These are phyloP conservation scores for Moesziomyces globuligerus DNA, from an alignment of 1,284 basidiomycete genomes.

Conservation along the genomic window DNA sequence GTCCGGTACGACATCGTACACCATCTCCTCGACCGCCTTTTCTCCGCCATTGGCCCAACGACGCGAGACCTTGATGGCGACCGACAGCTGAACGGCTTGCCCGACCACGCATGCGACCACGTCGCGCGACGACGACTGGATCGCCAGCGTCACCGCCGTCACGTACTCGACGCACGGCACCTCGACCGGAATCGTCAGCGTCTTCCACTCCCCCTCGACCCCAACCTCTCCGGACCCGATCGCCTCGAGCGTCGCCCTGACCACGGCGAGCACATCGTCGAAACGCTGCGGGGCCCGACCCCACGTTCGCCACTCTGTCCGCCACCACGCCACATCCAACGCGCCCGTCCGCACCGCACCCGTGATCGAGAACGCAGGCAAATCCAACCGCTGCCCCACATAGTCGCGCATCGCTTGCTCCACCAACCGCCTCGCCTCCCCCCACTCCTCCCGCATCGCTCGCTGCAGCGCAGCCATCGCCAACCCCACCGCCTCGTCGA, in stretches of 20 bases:
- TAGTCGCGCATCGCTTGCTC: constrained; percentile 23
- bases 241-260: constrained; percentile 2
- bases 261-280: background rate
- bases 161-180: constrained; percentile 46
- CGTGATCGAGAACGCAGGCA: constrained; percentile 37
- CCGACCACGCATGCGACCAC: constrained; percentile 26
- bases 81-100: constrained; percentile 24
- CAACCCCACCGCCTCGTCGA: constrained; percentile 43
- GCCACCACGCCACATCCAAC: constrained; percentile 37
- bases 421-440: constrained; percentile 12
- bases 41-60: constrained; percentile 20
- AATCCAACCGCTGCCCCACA: constrained; percentile 31
- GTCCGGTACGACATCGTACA: constrained; percentile 56
- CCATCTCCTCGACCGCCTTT: constrained; percentile 18
- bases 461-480: constrained; percentile 12
- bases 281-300: background rate
- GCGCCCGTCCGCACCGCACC: constrained; percentile 18
- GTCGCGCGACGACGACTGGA: background rate
- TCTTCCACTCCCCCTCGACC: constrained; percentile 29
- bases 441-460: background rate
- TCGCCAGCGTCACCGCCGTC: constrained; percentile 35
- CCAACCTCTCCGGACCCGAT: background rate
- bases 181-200: constrained; percentile 52
- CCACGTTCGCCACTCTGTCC: constrained; percentile 17
- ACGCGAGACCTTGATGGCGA: constrained; percentile 29